A percentile compares a stretch with the other conserved stretches of the same genome.
phyloP scores from a whole-genome alignment of 352 stramenopile genomes.

The Globisporangium barbulae region DNA sequence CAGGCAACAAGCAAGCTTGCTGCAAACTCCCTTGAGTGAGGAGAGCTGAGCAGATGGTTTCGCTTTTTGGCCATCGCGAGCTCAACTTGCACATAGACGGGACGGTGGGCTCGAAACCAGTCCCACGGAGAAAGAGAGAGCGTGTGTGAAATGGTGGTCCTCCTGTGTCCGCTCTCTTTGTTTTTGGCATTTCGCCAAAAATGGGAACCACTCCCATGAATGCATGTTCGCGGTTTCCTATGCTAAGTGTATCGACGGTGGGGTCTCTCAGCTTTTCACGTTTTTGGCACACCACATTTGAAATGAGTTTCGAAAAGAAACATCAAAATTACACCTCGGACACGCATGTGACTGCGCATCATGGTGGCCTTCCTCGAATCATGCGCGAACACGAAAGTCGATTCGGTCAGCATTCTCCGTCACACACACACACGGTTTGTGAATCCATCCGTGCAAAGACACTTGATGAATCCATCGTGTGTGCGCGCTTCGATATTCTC shows the following conservation, averaged over 20 bases:
- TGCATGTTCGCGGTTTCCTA: neutral
- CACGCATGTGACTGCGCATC: neutral
- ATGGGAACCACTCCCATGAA: neutral
- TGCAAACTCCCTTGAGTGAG: too few species aligned
- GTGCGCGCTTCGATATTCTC: neutral
- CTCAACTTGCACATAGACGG: slow-evolving; percentile 7
- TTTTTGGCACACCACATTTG: neutral
- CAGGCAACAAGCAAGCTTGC: too few species aligned
- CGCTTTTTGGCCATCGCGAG: neutral
- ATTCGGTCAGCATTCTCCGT: neutral
- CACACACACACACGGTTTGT: neutral
- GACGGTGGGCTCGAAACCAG: neutral
- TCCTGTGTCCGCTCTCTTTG: neutral
- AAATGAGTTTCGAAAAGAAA: neutral
- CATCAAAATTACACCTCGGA: neutral
- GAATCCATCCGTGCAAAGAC: neutral
- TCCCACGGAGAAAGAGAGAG: neutral
- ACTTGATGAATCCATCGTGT: neutral
- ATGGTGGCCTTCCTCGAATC: neutral
- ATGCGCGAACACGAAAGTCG: slow-evolving; percentile 2
- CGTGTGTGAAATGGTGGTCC: neutral
- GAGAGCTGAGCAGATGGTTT: neutral
- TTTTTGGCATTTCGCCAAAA: neutral
- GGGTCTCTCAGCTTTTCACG: neutral
- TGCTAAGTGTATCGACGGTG: neutral